A percentile compares a stretch with the other conserved stretches of the same genome.
Evolutionary conservation across 768 basidiomycete genomes (phyloP).

Genomic region (Mycena filopes): DNA sequence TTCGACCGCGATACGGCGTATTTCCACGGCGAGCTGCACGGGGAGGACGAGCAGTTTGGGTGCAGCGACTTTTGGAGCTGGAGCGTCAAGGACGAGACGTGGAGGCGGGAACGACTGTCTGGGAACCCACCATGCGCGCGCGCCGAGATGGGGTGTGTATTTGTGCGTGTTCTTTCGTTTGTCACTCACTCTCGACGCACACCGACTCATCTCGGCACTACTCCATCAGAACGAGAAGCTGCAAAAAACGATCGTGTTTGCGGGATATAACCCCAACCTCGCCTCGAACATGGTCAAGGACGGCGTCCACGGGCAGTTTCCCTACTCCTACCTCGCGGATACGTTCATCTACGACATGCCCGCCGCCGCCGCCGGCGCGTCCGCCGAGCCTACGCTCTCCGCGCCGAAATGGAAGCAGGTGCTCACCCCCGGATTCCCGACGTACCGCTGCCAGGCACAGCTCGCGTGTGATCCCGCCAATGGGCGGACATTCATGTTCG

Average conservation of each 20-base stretch:
- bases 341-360: constrained; percentile 47
- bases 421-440: constrained; percentile 53
- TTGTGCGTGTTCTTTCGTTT: too few relatives aligned
- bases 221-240: constrained; percentile 30
- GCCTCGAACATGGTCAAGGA: constrained; percentile 30
- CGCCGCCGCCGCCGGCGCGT: background rate
- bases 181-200: too few relatives aligned
- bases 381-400: constrained; percentile 5
- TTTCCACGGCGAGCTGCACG: constrained; percentile 39
- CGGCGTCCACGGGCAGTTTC: constrained; percentile 31
- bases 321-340: constrained; percentile 53
- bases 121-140: constrained; percentile 46
- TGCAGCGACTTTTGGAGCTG: constrained; percentile 47
- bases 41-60: constrained; percentile 17
- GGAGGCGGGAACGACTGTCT: constrained; percentile 42
- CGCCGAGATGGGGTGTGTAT: constrained; percentile 42
- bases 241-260: constrained; percentile 49
- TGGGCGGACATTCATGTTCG: constrained; percentile 51
- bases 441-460: constrained; percentile 49
- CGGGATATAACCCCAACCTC: constrained; percentile 48
- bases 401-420: constrained; percentile 48
- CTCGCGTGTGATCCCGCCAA: constrained; percentile 48
- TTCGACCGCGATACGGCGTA: constrained; percentile 45
- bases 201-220: too few relatives aligned
- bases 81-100: constrained; percentile 39